phyloP scores from a whole-genome alignment of 2,329 filamentous ascomycete genomes.

The Septoria linicola region DNA sequence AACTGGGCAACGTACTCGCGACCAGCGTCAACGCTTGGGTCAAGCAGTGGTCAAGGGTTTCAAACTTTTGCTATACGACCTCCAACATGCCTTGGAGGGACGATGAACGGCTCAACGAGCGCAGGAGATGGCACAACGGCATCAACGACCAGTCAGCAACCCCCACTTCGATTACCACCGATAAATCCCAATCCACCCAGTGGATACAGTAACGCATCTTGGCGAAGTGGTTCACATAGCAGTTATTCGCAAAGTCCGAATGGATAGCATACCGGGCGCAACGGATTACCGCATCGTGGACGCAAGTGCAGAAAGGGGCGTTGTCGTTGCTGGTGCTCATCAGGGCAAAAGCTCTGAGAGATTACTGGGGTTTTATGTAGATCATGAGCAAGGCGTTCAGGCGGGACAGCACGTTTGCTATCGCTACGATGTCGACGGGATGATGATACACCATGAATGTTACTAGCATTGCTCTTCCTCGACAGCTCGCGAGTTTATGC shows the following conservation, averaged over 20 bases:
- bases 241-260: constrained; percentile 21
- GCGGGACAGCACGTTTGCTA: constrained; percentile 9
- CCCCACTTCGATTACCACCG: constrained; percentile 15
- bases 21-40: constrained; percentile 13
- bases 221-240: constrained; percentile 16
- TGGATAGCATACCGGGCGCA: constrained; percentile 4
- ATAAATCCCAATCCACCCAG: constrained; percentile 13
- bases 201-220: constrained; percentile 13
- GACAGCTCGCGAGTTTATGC: no score
- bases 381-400: constrained; percentile 3
- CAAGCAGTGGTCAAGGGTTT: constrained; percentile 4
- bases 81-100: constrained; percentile 3
- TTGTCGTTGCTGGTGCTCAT: constrained; percentile 3
- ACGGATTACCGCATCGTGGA: not conserved
- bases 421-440: constrained; percentile 2
- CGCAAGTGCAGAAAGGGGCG: not conserved
- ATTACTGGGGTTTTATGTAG: not conserved
- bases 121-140: not conserved
- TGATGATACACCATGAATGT: not conserved
- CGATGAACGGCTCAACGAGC: constrained; percentile 2
- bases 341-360: not conserved
- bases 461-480: not conserved
- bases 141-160: constrained; percentile 9
- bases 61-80: constrained; percentile 17
- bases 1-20: constrained; percentile 14